A percentile compares a stretch with the other conserved stretches of the same genome.
Conservation (phyloP, 257 asterid species). For the Nicotiana knightiana region DNA sequence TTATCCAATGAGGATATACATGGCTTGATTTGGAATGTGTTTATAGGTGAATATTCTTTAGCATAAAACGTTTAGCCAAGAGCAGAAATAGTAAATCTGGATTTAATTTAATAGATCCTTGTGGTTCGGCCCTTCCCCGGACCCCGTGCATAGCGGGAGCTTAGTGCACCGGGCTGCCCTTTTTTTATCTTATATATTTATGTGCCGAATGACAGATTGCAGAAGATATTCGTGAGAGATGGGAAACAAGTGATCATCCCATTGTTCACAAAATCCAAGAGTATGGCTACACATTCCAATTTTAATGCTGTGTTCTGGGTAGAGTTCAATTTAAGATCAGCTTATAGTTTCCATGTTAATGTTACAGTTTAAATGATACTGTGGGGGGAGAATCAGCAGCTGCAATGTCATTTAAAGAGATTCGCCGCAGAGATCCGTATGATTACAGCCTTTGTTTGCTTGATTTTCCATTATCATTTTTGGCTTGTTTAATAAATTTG, state of each 20-base stretch:
- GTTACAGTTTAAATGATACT: conserved; percentile 73
- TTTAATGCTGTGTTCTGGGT: background rate
- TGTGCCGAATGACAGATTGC: conserved; percentile 53
- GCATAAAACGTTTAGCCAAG: background rate
- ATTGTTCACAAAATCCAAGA: conserved; percentile 91
- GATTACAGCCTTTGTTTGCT: conserved; percentile 13
- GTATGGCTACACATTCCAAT: conserved; percentile 32
- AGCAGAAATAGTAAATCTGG: background rate
- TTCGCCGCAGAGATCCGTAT: conserved; percentile 91
- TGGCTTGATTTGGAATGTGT: background rate
- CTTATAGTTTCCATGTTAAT: conserved; percentile 17
- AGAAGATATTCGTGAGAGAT: conserved; percentile 87
- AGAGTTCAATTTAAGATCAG: background rate
- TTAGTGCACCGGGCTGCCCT: no score
- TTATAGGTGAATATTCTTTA: background rate
- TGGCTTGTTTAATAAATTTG: conserved; percentile 9
- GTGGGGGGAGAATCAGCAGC: conserved; percentile 94
- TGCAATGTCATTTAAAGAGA: conserved; percentile 93
- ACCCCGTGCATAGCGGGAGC: no score
- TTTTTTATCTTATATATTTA: conserved; percentile 2
- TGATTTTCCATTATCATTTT: background rate
- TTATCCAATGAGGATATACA: background rate
- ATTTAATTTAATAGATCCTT: background rate
- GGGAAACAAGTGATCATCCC: conserved; percentile 97
- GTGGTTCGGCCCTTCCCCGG: no score